Conservation (phyloP, 2,329 filamentous ascomycete genomes). For the Boeremia lycopersici region DNA sequence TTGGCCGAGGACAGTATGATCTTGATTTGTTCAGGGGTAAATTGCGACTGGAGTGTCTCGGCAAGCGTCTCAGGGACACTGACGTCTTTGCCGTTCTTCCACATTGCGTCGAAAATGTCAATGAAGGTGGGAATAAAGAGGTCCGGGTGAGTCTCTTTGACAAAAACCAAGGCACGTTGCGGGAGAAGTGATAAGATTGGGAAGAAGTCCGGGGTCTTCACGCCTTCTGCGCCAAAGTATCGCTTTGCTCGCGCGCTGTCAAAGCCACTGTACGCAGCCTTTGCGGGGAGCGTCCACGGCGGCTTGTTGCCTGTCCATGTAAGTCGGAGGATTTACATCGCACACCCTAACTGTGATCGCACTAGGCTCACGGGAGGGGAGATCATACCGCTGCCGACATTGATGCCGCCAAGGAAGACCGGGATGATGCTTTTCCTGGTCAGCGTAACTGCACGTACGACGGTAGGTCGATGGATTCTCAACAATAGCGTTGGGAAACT, state of each 20-base stretch:
- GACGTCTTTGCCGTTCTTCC: constrained; percentile 65
- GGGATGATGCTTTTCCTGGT: constrained; percentile 65
- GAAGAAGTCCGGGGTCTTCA: constrained; percentile 57
- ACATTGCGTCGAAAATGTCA: constrained; percentile 66
- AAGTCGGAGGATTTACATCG: not conserved
- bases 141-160: constrained; percentile 63
- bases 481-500: not conserved
- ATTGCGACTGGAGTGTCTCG: constrained; percentile 53
- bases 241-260: constrained; percentile 57
- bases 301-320: constrained; percentile 69
- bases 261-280: constrained; percentile 63
- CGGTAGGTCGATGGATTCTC: not conserved
- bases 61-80: constrained; percentile 62
- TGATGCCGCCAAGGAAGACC: constrained; percentile 65
- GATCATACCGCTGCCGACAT: constrained; percentile 48
- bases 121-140: constrained; percentile 60
- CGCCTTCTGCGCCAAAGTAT: constrained; percentile 55
- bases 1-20: constrained; percentile 61
- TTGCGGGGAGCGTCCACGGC: constrained; percentile 73
- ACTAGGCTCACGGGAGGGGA: constrained; percentile 7
- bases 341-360: not conserved
- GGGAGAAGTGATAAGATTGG: constrained; percentile 63
- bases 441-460: not conserved
- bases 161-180: constrained; percentile 69
- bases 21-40: constrained; percentile 59